These are phyloP conservation scores for Tetraselmis striata DNA, from an alignment of 139 green algal species.

Conservation along the genomic window DNA sequence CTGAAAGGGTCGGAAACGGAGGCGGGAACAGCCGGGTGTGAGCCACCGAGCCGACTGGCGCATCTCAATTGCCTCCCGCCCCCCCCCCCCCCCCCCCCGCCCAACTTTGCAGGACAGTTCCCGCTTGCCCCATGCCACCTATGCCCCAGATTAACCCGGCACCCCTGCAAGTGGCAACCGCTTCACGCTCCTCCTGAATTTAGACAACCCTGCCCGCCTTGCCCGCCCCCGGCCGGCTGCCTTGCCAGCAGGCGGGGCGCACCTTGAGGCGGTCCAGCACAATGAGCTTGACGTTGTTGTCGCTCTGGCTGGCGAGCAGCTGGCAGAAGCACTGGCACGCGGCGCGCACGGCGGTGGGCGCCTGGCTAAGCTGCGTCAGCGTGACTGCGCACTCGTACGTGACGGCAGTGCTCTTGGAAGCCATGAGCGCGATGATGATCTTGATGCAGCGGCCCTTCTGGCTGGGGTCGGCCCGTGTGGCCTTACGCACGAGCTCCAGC, in stretches of 20 bases:
- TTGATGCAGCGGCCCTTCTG: slow-evolving; percentile 98
- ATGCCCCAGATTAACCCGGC: no score
- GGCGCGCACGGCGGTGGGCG: slow-evolving; percentile 89
- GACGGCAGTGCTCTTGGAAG: slow-evolving; percentile 73
- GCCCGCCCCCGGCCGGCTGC: no score
- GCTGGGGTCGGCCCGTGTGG: slow-evolving; percentile 53
- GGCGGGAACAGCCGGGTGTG: no score
- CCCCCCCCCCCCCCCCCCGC: no score
- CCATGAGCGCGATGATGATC: slow-evolving; percentile 92
- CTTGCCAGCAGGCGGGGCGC: no score
- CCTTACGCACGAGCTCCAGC: slow-evolving; percentile 93
- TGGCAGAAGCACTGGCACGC: slow-evolving; percentile 96
- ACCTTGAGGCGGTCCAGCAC: slow-evolving; percentile 84
- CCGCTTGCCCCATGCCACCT: no score
- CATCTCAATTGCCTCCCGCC: no score
- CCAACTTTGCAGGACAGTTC: no score
- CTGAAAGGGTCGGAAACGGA: slow-evolving; percentile 16
- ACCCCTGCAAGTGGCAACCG: no score
- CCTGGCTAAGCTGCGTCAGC: slow-evolving; percentile 81
- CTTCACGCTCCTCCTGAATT: no score
- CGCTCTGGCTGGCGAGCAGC: slow-evolving; percentile 86
- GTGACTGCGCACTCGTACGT: slow-evolving; percentile 94
- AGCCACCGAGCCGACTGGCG: no score
- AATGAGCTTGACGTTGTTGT: slow-evolving; percentile 99
- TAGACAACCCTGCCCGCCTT: no score